A percentile compares a stretch with the other conserved stretches of the same genome.
phyloP scores from a whole-genome alignment of 2,329 filamentous ascomycete species.

The Fusarium annulatum region DNA sequence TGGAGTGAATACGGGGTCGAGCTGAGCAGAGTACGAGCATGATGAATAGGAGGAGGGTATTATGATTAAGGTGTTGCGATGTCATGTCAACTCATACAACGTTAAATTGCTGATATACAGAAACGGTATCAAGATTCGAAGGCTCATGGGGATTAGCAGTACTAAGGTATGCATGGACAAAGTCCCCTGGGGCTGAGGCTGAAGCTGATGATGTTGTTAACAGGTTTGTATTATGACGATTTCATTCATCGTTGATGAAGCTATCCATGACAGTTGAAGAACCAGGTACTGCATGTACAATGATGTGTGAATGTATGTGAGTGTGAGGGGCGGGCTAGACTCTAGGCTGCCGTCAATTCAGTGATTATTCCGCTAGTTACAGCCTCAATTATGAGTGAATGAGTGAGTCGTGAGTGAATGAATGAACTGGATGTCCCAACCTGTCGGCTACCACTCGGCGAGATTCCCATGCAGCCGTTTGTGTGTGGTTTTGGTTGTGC shows the following conservation, averaged over 20 bases:
- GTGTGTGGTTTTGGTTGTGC: neutral
- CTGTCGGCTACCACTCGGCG: conserved; percentile 40
- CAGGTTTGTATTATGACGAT: neutral
- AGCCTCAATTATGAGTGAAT: conserved; percentile 14
- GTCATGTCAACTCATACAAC: neutral
- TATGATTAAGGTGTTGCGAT: conserved; percentile 13
- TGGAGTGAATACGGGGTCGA: neutral
- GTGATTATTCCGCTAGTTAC: conserved; percentile 22
- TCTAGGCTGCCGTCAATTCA: neutral
- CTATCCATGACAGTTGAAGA: neutral
- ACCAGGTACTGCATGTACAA: neutral
- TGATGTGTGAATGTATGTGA: neutral
- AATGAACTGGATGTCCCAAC: conserved; percentile 14
- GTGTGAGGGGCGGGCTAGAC: conserved; percentile 4
- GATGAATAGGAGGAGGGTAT: neutral
- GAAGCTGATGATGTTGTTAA: neutral
- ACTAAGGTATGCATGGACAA: conserved; percentile 5
- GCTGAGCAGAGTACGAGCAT: neutral
- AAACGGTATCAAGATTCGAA: conserved; percentile 27
- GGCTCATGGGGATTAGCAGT: neutral
- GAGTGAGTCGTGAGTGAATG: neutral
- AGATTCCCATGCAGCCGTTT: conserved; percentile 32
- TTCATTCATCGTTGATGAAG: neutral
- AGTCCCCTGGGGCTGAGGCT: conserved; percentile 21
- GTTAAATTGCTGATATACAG: neutral